Evolutionary conservation across 768 basidiomycete genomes (phyloP), one percentile per base, ranked within the genome.

Genomic region (Strobilomyces dryophilus): DNA sequence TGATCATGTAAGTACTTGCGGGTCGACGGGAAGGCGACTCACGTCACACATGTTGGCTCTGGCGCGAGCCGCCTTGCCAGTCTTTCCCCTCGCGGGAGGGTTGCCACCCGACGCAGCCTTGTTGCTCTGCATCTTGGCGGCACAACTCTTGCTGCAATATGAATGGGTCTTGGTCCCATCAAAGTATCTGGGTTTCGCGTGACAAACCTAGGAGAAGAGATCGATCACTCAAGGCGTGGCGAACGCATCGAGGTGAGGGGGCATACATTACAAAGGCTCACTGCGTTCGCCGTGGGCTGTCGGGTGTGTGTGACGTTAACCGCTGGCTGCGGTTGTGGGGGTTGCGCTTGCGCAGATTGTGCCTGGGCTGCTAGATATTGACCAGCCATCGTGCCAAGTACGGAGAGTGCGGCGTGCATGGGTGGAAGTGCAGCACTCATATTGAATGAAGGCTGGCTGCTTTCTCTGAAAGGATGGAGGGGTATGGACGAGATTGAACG

Each of bases 141-240:
- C 72, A 61, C 83, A 85, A 6, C 74, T 75, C 69, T 80, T 84
- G 61, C 80, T 70, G 58, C 83, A 85, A 58, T 77, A 85, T 0
- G 77, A 73, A 62, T 83, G 82, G 5, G 74, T 77, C 62, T 77
- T 81, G 44, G 65, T 70, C 12, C 81, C 80, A 54, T 84, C 83
- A 57, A 72, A 71, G 60, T 78, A 77, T 58, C 80, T 85, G 21
- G 82, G 81, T 45, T 78, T 76, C 32, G 70, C 56, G 52, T 80
- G 77, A 61, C 84, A 86, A 39, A 74, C 71, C 84, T 85, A 46
- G 20, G 53, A 55, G 37, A 45, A 24, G 31, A 39, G 27, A 21
- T 59, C 24, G 27, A 21, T 59, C 24, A 49, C 18, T 45, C 34
- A 43, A 18, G 54, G 41, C 32, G 17, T 27, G 20, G 45, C 40